Evolutionary conservation across 768 basidiomycete genomes (phyloP).

Genomic region (Baorangia bicolor): DNA sequence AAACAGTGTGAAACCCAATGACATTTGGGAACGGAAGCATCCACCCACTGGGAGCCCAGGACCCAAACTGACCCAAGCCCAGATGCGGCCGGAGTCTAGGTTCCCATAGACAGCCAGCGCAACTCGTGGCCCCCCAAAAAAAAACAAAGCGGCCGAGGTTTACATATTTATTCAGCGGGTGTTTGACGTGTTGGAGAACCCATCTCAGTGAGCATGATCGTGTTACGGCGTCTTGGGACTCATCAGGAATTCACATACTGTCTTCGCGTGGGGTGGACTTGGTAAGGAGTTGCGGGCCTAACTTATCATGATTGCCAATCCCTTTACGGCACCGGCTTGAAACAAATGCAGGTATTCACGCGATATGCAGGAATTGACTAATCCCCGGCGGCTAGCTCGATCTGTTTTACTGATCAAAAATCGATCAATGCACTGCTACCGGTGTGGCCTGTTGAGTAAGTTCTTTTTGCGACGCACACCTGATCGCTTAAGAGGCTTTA

Average conservation of each 20-base stretch:
- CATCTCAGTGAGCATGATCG: constrained; percentile 18
- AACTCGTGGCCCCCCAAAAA: constrained; percentile 10
- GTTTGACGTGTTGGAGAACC: constrained; percentile 18
- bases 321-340: constrained; percentile 33
- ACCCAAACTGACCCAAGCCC: constrained; percentile 3
- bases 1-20: constrained; percentile 31
- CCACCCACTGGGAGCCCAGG: constrained; percentile 13
- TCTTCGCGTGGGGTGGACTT: constrained; percentile 12
- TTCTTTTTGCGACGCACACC: constrained; percentile 20
- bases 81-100: constrained; percentile 1
- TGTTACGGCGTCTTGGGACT: constrained; percentile 19
- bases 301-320: constrained; percentile 35
- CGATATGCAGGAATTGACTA: constrained; percentile 30
- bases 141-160: constrained; percentile 4
- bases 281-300: constrained; percentile 9
- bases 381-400: constrained; percentile 31
- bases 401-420: constrained; percentile 29
- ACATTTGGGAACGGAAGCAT: constrained; percentile 22
- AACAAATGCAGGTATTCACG: constrained; percentile 24
- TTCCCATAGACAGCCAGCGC: constrained; percentile 15
- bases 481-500: constrained; percentile 32
- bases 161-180: neutral
- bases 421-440: constrained; percentile 30
- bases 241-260: constrained; percentile 9
- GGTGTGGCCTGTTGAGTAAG: constrained; percentile 32